Conservation (phyloP, 139 green algal species). For the Protoeuglena noctilucae region DNA sequence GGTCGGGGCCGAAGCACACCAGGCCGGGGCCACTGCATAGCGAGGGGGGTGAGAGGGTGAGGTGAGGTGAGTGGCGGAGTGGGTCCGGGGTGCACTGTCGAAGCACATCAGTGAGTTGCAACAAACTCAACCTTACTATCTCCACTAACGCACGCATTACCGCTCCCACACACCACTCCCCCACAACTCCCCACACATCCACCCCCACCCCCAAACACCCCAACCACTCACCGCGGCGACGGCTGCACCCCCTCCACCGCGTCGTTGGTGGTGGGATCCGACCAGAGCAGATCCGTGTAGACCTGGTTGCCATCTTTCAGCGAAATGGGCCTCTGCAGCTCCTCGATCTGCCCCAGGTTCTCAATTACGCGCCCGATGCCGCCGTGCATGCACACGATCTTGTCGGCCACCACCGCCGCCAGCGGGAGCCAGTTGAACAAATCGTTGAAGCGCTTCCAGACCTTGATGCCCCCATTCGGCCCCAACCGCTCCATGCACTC, state of each 20-base stretch:
- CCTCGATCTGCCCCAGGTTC: slow-evolving; percentile 73
- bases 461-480: slow-evolving; percentile 57
- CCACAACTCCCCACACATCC: no score
- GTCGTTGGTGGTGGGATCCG: slow-evolving; percentile 94
- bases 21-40: slow-evolving; percentile 78
- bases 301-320: neutral
- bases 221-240: no score
- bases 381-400: slow-evolving; percentile 96
- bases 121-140: no score
- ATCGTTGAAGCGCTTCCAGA: slow-evolving; percentile 88
- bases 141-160: no score
- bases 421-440: slow-evolving; percentile 98
- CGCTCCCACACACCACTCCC: no score
- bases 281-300: slow-evolving; percentile 94
- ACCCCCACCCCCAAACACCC: no score
- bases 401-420: slow-evolving; percentile 81
- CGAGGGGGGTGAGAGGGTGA: neutral
- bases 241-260: slow-evolving; percentile 79
- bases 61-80: neutral
- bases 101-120: no score
- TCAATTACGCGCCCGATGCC: slow-evolving; percentile 87
- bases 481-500: slow-evolving; percentile 91
- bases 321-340: slow-evolving; percentile 55
- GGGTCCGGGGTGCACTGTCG: no score
- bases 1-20: slow-evolving; percentile 93